Conservation (phyloP, 1,284 basidiomycete genomes). For the Thecaphora thlaspeos region DNA sequence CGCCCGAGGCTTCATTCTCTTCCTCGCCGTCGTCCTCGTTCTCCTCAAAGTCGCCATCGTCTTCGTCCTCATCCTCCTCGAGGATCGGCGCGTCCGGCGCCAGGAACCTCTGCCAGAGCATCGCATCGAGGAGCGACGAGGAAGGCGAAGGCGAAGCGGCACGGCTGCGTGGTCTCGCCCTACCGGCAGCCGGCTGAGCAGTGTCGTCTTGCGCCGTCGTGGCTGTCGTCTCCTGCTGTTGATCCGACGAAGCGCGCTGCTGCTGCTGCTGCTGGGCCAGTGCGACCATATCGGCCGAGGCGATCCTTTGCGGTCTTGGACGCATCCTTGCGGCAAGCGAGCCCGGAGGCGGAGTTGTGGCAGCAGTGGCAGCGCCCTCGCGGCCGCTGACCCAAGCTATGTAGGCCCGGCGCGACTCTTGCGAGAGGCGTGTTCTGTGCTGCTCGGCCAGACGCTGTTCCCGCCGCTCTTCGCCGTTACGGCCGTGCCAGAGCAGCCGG, state of each 20-base stretch:
- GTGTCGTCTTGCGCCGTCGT: not conserved
- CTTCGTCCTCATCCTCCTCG: conserved; percentile 8
- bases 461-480: conserved; percentile 43
- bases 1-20: conserved; percentile 1
- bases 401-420: not conserved
- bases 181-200: no score
- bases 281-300: no score
- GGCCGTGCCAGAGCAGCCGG: conserved; percentile 52
- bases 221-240: no score
- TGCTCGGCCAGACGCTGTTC: conserved; percentile 9
- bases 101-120: not conserved
- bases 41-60: conserved; percentile 12
- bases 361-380: not conserved
- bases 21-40: conserved; percentile 3
- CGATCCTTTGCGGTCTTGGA: conserved; percentile 1
- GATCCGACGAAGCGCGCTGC: no score
- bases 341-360: not conserved
- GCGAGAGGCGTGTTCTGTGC: no score
- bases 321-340: not conserved
- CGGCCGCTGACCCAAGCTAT: not conserved
- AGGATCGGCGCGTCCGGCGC: not conserved
- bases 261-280: no score
- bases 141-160: not conserved
- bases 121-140: not conserved
- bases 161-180: not conserved